Evolutionary conservation across 2,329 filamentous ascomycete genomes (phyloP).

Genomic region (Diaporthe amygdali): DNA sequence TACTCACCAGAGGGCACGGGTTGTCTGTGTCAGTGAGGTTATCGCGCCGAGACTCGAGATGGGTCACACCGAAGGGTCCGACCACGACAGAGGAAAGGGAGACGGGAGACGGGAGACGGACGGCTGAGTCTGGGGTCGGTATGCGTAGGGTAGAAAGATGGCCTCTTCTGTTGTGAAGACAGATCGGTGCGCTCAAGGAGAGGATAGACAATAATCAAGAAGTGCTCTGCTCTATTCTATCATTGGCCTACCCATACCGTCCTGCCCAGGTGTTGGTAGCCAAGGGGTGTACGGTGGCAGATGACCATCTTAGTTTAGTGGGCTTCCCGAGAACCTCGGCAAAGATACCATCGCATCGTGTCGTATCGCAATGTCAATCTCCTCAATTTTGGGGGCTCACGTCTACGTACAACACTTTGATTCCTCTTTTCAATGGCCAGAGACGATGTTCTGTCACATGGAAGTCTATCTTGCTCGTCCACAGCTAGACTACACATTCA

Average conservation of each 20-base stretch:
- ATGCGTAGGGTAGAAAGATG: neutral
- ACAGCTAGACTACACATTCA: neutral
- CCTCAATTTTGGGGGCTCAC: neutral
- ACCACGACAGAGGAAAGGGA: neutral
- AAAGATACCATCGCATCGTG: neutral
- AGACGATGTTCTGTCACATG: too few species aligned
- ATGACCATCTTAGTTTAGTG: constrained; percentile 9
- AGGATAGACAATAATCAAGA: neutral
- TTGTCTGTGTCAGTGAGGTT: neutral
- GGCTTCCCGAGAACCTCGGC: constrained; percentile 20
- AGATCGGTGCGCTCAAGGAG: neutral
- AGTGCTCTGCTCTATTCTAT: neutral
- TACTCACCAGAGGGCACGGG: neutral
- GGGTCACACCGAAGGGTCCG: neutral
- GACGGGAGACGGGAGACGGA: neutral
- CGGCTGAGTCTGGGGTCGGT: neutral
- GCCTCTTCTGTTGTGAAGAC: neutral
- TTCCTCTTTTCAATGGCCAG: neutral
- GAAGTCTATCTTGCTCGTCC: neutral
- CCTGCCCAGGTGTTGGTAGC: neutral
- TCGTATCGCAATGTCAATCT: neutral
- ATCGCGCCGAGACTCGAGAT: neutral
- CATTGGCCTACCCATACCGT: neutral
- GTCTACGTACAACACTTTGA: neutral
- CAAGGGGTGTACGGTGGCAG: neutral